Conservation (phyloP, 1,139 yeast genomes). For the Suhomyces chickasaworum region DNA sequence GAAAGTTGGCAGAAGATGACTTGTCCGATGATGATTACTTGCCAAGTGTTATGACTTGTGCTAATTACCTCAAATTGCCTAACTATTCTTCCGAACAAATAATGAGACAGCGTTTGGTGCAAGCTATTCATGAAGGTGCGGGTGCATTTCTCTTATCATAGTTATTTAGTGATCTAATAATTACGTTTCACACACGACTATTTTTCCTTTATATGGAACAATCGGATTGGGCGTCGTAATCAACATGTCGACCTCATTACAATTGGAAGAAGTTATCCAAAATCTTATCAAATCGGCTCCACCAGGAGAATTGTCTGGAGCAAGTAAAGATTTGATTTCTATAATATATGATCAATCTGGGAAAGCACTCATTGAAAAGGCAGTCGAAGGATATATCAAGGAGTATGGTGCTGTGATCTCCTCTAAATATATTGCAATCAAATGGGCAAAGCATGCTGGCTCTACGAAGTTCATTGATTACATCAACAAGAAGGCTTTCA, state of each 20-base stretch:
- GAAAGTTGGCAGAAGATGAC: constrained; percentile 72
- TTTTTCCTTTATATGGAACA: background rate
- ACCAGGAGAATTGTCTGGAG: constrained; percentile 42
- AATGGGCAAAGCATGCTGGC: constrained; percentile 32
- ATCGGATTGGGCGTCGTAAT: background rate
- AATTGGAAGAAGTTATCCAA: constrained; percentile 32
- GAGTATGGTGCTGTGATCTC: constrained; percentile 36
- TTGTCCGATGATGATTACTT: constrained; percentile 75
- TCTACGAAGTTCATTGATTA: constrained; percentile 45
- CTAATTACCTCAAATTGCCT: constrained; percentile 89
- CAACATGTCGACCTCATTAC: constrained; percentile 11
- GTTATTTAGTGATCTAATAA: background rate
- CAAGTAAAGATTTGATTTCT: constrained; percentile 27
- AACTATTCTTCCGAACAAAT: constrained; percentile 66
- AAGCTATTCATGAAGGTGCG: constrained; percentile 86
- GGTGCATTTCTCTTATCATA: constrained; percentile 82
- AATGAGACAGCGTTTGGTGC: constrained; percentile 57
- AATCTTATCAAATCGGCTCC: constrained; percentile 43
- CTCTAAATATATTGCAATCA: constrained; percentile 35
- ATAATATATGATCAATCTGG: constrained; percentile 26
- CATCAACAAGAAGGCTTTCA: constrained; percentile 51
- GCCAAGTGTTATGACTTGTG: constrained; percentile 99
- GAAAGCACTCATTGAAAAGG: constrained; percentile 24
- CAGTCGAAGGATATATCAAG: constrained; percentile 35
- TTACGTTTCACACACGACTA: background rate